Evolutionary conservation across 495 filamentous ascomycete genomes (phyloP).

Genomic region (Staphylotrichum tortipilum): DNA sequence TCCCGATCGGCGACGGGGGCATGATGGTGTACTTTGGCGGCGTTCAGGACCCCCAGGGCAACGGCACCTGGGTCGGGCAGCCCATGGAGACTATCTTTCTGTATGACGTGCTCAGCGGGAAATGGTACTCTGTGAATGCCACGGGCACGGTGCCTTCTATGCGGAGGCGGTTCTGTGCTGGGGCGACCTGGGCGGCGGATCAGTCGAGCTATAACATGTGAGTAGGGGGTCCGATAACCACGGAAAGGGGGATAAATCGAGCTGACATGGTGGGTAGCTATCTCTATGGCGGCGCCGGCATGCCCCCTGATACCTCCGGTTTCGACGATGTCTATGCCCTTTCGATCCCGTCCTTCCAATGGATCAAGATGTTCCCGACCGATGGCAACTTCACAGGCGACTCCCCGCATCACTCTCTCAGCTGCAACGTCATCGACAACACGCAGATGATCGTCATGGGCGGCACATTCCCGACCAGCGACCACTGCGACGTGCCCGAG

Average conservation of each 20-base stretch:
- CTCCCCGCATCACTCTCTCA: conserved; percentile 39
- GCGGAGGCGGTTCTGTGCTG: conserved; percentile 47
- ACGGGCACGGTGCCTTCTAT: conserved; percentile 36
- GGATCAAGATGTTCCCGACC: conserved; percentile 42
- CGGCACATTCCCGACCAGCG: conserved; percentile 55
- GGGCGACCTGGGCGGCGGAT: conserved; percentile 45
- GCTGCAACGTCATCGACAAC: conserved; percentile 41
- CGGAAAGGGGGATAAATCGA: no score
- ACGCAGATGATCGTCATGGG: conserved; percentile 62
- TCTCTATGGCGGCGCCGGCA: conserved; percentile 42
- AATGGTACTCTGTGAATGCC: conserved; percentile 48
- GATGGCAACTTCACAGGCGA: conserved; percentile 21
- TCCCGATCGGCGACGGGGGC: conserved; percentile 45
- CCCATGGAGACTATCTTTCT: conserved; percentile 38
- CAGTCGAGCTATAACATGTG: conserved; percentile 49
- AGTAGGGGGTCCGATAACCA: conserved; percentile 11
- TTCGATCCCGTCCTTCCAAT: conserved; percentile 47
- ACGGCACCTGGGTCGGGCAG: conserved; percentile 22
- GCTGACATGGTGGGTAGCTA: conserved; percentile 28
- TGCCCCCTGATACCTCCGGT: conserved; percentile 30
- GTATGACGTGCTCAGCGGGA: conserved; percentile 42
- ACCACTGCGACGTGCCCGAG: conserved; percentile 54
- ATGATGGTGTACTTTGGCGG: conserved; percentile 48
- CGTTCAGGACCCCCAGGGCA: conserved; percentile 25
- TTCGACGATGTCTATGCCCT: conserved; percentile 53